phyloP scores from a whole-genome alignment of 2,329 filamentous ascomycete genomes.

The Exophiala viscosa region DNA sequence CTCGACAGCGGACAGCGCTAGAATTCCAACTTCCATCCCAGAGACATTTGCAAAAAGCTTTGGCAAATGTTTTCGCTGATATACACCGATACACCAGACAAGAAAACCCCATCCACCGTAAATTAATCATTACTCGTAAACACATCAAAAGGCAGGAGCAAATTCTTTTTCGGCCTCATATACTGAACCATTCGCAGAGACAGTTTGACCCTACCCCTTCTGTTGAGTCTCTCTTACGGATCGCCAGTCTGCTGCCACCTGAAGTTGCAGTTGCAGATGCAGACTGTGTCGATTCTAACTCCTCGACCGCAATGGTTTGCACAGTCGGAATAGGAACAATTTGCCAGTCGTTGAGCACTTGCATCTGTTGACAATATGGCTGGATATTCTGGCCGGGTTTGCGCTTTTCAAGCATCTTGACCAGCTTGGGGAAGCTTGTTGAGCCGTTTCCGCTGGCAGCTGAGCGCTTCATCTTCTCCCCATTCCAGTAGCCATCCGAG shows the following conservation, averaged over 20 bases:
- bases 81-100: not conserved
- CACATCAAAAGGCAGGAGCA: constrained; percentile 12
- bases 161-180: constrained; percentile 5
- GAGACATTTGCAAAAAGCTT: not conserved
- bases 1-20: not conserved
- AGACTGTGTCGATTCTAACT: constrained; percentile 15
- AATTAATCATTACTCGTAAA: constrained; percentile 19
- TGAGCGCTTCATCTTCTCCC: constrained; percentile 18
- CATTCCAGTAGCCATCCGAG: constrained; percentile 21
- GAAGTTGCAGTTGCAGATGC: constrained; percentile 4
- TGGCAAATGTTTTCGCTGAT: not conserved
- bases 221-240: constrained; percentile 6
- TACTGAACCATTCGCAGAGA: constrained; percentile 28
- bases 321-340: constrained; percentile 35
- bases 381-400: constrained; percentile 40
- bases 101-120: not conserved
- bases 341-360: constrained; percentile 52
- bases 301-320: constrained; percentile 25
- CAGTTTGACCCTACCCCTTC: constrained; percentile 26
- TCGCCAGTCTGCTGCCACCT: constrained; percentile 2
- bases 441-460: constrained; percentile 25
- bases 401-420: constrained; percentile 65
- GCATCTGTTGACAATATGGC: constrained; percentile 62
- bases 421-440: constrained; percentile 51
- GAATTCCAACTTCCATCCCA: not conserved